Conservation (phyloP, 345 rosid genomes). For the Odontarrhena argentea region DNA sequence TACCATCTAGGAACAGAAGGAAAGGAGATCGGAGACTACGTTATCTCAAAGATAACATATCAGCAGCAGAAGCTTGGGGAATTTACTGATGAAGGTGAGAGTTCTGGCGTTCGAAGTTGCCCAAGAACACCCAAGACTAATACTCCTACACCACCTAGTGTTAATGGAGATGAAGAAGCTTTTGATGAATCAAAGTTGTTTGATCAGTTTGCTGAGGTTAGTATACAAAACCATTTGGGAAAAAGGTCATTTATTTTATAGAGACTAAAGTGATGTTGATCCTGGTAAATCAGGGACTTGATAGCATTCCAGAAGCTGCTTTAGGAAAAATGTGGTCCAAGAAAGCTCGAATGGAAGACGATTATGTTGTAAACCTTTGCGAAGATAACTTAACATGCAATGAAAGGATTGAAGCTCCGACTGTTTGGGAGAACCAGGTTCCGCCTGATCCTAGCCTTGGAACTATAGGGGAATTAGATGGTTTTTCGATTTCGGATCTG, state of each 20-base stretch:
- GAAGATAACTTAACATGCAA: conserved; percentile 58
- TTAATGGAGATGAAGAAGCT: conserved; percentile 34
- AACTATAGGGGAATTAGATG: conserved; percentile 32
- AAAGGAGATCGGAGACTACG: conserved; percentile 75
- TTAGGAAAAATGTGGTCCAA: conserved; percentile 51
- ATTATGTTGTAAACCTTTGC: conserved; percentile 39
- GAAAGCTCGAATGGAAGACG: conserved; percentile 66
- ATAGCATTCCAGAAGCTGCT: conserved; percentile 42
- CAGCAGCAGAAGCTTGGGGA: conserved; percentile 61
- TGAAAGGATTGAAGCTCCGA: conserved; percentile 50
- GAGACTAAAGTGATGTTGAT: conserved; percentile 6
- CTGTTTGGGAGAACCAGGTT: conserved; percentile 37
- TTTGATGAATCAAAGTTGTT: conserved; percentile 33
- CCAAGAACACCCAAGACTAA: conserved; percentile 76
- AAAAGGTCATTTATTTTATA: background rate
- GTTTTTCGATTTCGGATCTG: conserved; percentile 59
- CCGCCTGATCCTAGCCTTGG: conserved; percentile 36
- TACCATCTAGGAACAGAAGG: conserved; percentile 82
- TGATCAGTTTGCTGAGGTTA: conserved; percentile 36
- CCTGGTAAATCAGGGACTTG: conserved; percentile 45
- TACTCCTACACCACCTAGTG: conserved; percentile 60
- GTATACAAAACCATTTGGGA: conserved; percentile 5
- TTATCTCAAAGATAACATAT: conserved; percentile 72
- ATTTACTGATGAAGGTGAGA: conserved; percentile 49
- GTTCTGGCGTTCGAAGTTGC: conserved; percentile 44